A percentile compares a stretch with the other conserved stretches of the same genome.
phyloP scores from a whole-genome alignment of 352 stramenopile genomes.

The Phytophthora ohioensis region DNA sequence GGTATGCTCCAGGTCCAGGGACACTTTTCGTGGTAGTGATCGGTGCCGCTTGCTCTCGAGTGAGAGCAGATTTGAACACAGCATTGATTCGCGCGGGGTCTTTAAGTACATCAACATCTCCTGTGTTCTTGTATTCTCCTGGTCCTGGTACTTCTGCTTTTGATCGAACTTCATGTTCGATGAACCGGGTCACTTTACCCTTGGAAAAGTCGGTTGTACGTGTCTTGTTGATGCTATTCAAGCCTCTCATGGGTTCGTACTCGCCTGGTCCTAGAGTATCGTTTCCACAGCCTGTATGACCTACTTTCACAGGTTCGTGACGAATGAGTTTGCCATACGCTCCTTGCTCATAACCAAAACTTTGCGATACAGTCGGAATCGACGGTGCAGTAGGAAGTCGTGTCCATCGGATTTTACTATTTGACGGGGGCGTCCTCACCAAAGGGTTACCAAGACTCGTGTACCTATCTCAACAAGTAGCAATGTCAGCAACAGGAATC shows the following conservation, averaged over 20 bases:
- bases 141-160: slow-evolving; percentile 66
- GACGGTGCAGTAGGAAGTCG: slow-evolving; percentile 75
- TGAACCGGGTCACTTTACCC: slow-evolving; percentile 68
- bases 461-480: slow-evolving; percentile 16
- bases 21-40: slow-evolving; percentile 47
- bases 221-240: slow-evolving; percentile 75
- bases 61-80: slow-evolving; percentile 76
- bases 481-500: slow-evolving; percentile 1
- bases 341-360: slow-evolving; percentile 82
- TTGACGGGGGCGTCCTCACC: slow-evolving; percentile 40
- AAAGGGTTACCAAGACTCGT: slow-evolving; percentile 42
- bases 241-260: slow-evolving; percentile 71
- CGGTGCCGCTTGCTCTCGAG: slow-evolving; percentile 53
- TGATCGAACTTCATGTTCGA: slow-evolving; percentile 69
- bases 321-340: slow-evolving; percentile 78
- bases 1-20: slow-evolving; percentile 74
- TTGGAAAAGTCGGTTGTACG: slow-evolving; percentile 79
- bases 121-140: slow-evolving; percentile 62
- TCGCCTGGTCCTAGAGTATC: slow-evolving; percentile 77
- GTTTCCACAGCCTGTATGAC: slow-evolving; percentile 59
- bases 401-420: slow-evolving; percentile 71
- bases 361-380: slow-evolving; percentile 76
- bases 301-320: slow-evolving; percentile 64
- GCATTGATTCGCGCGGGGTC: slow-evolving; percentile 60
- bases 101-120: slow-evolving; percentile 41